phyloP scores from a whole-genome alignment of 108 stramenopile genomes.

The Stephanodiscus triporus region DNA sequence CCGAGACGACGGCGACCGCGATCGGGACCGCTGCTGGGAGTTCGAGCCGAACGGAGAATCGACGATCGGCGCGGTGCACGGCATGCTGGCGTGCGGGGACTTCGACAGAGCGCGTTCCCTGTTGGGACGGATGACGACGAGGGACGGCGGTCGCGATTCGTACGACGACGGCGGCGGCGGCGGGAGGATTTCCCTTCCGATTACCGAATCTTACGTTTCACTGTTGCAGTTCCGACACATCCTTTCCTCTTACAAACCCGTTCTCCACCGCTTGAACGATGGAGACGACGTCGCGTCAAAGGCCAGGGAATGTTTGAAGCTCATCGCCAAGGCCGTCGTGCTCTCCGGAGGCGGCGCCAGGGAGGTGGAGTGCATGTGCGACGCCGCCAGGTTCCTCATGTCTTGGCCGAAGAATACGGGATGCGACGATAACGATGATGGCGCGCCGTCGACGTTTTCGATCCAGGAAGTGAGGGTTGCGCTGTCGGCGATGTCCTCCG shows the following conservation, averaged over 20 bases:
- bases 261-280: constrained; percentile 5
- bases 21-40: constrained; percentile 11
- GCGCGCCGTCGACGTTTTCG: constrained; percentile 2
- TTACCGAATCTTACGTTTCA: constrained; percentile 60
- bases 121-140: constrained; percentile 19
- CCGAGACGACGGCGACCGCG: neutral
- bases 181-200: constrained; percentile 32
- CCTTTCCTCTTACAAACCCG: constrained; percentile 19
- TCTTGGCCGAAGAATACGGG: constrained; percentile 55
- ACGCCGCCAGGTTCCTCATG: constrained; percentile 53
- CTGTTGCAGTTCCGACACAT: constrained; percentile 51
- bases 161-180: neutral
- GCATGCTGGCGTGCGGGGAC: constrained; percentile 37
- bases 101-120: constrained; percentile 54
- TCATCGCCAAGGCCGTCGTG: constrained; percentile 35
- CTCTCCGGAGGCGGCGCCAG: constrained; percentile 28
- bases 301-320: constrained; percentile 41
- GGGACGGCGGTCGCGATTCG: neutral
- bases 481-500: constrained; percentile 50
- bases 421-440: neutral
- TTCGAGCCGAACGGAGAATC: constrained; percentile 28
- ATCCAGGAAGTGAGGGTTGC: constrained; percentile 45
- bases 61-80: constrained; percentile 51
- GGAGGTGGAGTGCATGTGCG: constrained; percentile 44
- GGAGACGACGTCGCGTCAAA: constrained; percentile 12